phyloP scores from a whole-genome alignment of 2,329 filamentous ascomycete species.

The Ascochyta lentis region DNA sequence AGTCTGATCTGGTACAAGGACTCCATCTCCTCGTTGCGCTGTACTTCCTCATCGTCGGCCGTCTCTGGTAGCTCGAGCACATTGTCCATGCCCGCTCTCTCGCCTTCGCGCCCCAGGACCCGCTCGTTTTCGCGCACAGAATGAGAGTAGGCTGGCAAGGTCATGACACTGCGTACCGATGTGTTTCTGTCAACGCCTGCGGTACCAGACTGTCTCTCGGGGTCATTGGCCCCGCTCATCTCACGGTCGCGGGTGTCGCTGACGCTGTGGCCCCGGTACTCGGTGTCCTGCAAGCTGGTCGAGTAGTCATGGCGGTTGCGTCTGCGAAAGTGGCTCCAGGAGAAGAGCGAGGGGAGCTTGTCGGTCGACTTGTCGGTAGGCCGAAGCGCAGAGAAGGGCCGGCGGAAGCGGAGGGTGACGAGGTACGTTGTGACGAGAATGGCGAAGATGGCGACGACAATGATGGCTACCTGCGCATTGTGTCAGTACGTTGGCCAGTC shows the following conservation, averaged over 20 bases:
- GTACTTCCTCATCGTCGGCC: conserved; percentile 75
- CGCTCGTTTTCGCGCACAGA: conserved; percentile 77
- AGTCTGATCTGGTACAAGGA: conserved; percentile 87
- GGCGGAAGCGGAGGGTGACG: conserved; percentile 35
- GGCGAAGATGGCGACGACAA: conserved; percentile 36
- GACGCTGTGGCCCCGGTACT: conserved; percentile 31
- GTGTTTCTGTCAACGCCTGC: conserved; percentile 76
- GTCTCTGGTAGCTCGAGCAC: conserved; percentile 87
- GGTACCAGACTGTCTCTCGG: conserved; percentile 38
- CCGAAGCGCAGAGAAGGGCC: conserved; percentile 17
- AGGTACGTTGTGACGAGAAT: conserved; percentile 44
- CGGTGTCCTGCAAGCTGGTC: conserved; percentile 43
- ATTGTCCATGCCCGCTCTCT: conserved; percentile 87
- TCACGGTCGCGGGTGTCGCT: conserved; percentile 34
- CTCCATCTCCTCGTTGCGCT: conserved; percentile 91
- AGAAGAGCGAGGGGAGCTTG: conserved; percentile 43
- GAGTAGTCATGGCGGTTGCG: conserved; percentile 42
- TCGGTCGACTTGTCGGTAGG: conserved; percentile 20
- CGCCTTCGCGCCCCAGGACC: conserved; percentile 86
- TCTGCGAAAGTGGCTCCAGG: conserved; percentile 36
- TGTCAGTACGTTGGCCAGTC: conserved; percentile 17
- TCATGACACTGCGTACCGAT: conserved; percentile 92
- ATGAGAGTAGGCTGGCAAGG: conserved; percentile 82
- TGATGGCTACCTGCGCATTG: conserved; percentile 34
- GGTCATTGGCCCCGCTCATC: conserved; percentile 40